Base-by-base conservation (phyloP, 1,139 yeast genomes). In the Candida sp. region DNA sequence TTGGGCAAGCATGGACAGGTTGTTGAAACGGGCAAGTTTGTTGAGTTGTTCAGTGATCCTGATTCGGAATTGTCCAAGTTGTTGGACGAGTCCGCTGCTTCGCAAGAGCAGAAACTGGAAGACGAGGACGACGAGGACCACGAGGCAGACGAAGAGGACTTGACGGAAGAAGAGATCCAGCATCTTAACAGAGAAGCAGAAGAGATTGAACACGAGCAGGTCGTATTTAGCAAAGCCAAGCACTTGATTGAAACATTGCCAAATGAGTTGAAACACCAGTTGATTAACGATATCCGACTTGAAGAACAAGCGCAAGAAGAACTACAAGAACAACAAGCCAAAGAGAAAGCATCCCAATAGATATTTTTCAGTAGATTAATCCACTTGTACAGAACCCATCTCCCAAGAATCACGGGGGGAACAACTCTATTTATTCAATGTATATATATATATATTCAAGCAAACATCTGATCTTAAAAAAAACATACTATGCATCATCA, bases 1-100 rank as follows among this genome's bases (percentile, higher is more conserved):
- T 62, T 77, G 35, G 81, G 81, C 3, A 76, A 75, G 51, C 61
- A 70, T 54, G 74, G 83, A 38, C 68, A 70, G 58, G 81, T 76
- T 8, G 77, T 70, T 5, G 80, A 73, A 54, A 65, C 66, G 44
- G 82, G 82, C 4, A 63, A 69, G 47, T 77, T 77, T 58, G 70
- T 75, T 30, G 74, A 73, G 47, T 67, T 77, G 53, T 77, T 73
- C 61, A 72, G 78, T 55, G 63, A 77, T 53, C 74, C 80, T 1
- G 59, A 69, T 48, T 74, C 80, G 2, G 81, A 77, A 58, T 70
- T 77, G 46, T 75, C 80, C 23, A 75, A 71, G 55, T 66, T 77
- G 35, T 63, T 77, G 44, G 81, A 77, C 52, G 80, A 75, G 54
- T 67, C 75, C 5, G 64, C 69, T 37, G 58, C 56, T 41, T 56